Base-by-base conservation (phyloP, 2,329 filamentous ascomycete genomes). In the Clonostachys byssicola region DNA sequence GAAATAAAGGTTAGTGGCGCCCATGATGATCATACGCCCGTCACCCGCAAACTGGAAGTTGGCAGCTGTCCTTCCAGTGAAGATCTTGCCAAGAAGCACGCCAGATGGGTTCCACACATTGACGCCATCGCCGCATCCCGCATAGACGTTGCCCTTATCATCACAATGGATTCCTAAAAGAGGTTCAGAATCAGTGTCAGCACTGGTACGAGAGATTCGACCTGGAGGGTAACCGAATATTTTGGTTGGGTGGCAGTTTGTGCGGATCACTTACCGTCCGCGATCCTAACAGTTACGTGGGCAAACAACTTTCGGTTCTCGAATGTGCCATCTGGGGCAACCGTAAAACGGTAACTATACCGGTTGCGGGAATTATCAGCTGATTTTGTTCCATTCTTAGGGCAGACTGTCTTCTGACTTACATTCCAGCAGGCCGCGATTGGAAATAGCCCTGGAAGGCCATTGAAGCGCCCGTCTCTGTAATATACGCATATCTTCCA, bases 31-130 rank as follows among this genome's bases (percentile, higher is more conserved):
- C 62, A 69, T 60, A 0, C 61, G 56, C 4, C 66, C 66, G 1
- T 60, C 45, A 2, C 65, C 63, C 6, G 63, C 70, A 46, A 75
- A 73, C 51, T 71, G 68, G 49, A 75, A 75, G 58, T 75, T 75
- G 12, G 71, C 70, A 2, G 59, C 62, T 5, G 63, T 66, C 34
- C 67, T 67, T 0, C 73, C 70, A 1, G 75, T 67, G 48, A 73
- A 74, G 16, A 85, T 76, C 63, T 84, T 85, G 1, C 74, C 75
- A n/a, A 78, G 66, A 2, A 77, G 63, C 46, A 66, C 67, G 16
- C 73, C 73, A 3, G 62, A 64, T 0, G 64, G 54, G 46, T 73
- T 73, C 67, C 68, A 78, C 1, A 78, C 68, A 46, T 75, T 68
- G 4, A 77, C 65, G 7, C 74, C 75, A 48, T 77, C 75, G 2